phyloP scores from a whole-genome alignment of 768 basidiomycete species.

The Leccinum olivaceopallidum region DNA sequence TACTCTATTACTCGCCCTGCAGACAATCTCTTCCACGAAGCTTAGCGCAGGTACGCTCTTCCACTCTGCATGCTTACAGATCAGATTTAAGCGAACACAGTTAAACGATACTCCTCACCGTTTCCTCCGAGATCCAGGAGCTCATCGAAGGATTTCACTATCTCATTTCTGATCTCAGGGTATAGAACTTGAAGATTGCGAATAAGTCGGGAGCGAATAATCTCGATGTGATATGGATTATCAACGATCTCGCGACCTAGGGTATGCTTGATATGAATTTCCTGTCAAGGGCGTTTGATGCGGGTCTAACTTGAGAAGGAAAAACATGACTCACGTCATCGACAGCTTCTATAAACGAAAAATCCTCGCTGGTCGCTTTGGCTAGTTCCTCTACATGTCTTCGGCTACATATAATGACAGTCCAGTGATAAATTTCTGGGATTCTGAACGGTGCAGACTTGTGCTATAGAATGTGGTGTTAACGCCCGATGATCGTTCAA shows the following conservation, averaged over 20 bases:
- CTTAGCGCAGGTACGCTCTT: background rate
- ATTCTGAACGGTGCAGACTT: constrained; percentile 34
- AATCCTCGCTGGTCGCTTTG: constrained; percentile 37
- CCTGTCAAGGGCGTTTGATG: constrained; percentile 24
- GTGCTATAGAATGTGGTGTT: constrained; percentile 19
- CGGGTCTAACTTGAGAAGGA: too few species aligned
- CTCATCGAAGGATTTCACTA: constrained; percentile 34
- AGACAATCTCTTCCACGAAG: constrained; percentile 35
- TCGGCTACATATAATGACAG: constrained; percentile 35
- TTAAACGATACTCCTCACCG: background rate
- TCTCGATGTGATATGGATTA: constrained; percentile 20
- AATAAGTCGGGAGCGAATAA: constrained; percentile 33
- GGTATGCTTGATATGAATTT: constrained; percentile 37
- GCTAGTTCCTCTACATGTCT: constrained; percentile 40
- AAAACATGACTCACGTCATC: constrained; percentile 30
- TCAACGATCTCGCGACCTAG: constrained; percentile 32
- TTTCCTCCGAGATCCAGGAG: background rate
- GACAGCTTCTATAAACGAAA: constrained; percentile 34
- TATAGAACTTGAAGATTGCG: constrained; percentile 41
- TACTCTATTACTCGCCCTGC: constrained; percentile 43
- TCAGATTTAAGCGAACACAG: too few species aligned
- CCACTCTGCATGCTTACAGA: background rate
- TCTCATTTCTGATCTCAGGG: constrained; percentile 46
- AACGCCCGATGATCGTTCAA: background rate
- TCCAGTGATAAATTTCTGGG: constrained; percentile 35